Conservation (phyloP, 352 stramenopile species). For the Phytopythium ostracodes region DNA sequence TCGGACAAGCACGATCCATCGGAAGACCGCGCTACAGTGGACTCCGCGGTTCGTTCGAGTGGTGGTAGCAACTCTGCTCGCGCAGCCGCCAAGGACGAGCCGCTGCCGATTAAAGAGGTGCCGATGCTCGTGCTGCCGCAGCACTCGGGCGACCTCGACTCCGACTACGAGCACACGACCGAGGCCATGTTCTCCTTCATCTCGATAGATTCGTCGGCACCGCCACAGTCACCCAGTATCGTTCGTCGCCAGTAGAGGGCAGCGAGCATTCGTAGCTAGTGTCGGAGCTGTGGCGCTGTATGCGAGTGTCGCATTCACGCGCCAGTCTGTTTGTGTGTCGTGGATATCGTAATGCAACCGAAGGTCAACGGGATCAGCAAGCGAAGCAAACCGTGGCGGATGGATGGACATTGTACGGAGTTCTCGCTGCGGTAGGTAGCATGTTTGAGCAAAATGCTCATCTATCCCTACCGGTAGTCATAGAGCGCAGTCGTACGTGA, state of each 20-base stretch:
- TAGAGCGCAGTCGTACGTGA: too few relatives aligned
- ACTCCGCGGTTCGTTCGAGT: background rate
- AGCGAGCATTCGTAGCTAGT: background rate
- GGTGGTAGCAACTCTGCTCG: background rate
- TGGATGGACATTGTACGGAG: too few relatives aligned
- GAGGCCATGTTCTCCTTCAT: constrained; percentile 36
- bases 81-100: background rate
- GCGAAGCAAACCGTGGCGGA: too few relatives aligned
- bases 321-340: too few relatives aligned
- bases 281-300: background rate
- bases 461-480: too few relatives aligned
- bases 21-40: constrained; percentile 12
- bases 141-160: constrained; percentile 9
- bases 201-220: constrained; percentile 20
- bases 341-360: too few relatives aligned
- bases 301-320: background rate
- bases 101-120: constrained; percentile 9
- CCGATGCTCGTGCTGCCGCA: constrained; percentile 5
- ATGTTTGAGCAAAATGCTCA: too few relatives aligned
- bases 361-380: too few relatives aligned
- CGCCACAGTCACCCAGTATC: background rate
- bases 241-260: background rate
- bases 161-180: constrained; percentile 20
- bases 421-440: too few relatives aligned
- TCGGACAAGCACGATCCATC: constrained; percentile 13